A percentile compares a stretch with the other conserved stretches of the same genome.
phyloP scores from a whole-genome alignment of 2,329 filamentous ascomycete genomes.

The Talaromyces sp. region DNA sequence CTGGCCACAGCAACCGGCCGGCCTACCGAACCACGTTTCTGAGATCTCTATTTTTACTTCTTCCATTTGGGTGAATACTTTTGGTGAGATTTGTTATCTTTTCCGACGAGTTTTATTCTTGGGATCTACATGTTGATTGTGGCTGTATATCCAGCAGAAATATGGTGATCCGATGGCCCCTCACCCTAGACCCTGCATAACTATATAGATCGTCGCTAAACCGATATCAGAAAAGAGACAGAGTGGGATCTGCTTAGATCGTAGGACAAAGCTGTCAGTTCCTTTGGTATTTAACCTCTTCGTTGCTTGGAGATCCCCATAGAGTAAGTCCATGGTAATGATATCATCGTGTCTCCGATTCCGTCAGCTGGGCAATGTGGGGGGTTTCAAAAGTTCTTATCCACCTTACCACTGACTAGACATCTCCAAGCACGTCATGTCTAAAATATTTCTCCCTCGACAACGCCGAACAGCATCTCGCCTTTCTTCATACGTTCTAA shows the following conservation, averaged over 20 bases:
- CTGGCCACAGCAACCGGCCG: conserved; percentile 6
- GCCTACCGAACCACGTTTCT: not conserved
- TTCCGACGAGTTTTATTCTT: too few relatives aligned
- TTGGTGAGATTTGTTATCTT: too few relatives aligned
- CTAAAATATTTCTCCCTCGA: not conserved
- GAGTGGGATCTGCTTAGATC: not conserved
- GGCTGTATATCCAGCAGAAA: not conserved
- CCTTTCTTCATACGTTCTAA: not conserved
- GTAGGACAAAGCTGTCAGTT: too few relatives aligned
- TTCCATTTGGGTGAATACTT: not conserved
- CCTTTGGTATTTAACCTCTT: too few relatives aligned
- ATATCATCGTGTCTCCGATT: conserved; percentile 12
- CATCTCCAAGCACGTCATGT: not conserved
- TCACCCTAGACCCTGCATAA: not conserved
- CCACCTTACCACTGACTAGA: not conserved
- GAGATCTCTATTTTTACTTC: not conserved
- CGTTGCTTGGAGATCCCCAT: too few relatives aligned
- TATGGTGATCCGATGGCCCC: not conserved
- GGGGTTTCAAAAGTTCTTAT: conserved; percentile 9
- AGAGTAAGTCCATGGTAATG: too few relatives aligned
- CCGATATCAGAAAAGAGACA: not conserved
- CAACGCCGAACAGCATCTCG: too few relatives aligned
- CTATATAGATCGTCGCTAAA: not conserved
- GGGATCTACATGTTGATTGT: not conserved
- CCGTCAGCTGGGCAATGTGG: conserved; percentile 10